A percentile compares a stretch with the other conserved stretches of the same genome.
Conservation (phyloP, 208 protist species). For the Herpetomonas tarakana region DNA sequence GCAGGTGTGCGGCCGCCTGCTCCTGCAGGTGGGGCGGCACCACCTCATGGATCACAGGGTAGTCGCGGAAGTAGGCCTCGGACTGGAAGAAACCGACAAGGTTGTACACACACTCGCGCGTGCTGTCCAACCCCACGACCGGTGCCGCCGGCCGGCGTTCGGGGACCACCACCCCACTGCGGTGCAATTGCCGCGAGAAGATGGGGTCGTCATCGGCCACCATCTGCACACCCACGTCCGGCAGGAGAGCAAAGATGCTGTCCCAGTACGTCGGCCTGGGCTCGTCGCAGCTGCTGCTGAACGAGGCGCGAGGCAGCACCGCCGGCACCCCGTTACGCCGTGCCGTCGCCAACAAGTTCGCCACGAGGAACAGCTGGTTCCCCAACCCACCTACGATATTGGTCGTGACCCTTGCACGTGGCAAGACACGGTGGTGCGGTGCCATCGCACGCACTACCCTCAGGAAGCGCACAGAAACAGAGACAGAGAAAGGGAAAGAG, state of each 20-base stretch:
- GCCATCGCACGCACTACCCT: background rate
- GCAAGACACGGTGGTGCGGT: too few species aligned
- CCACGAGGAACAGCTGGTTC: slow-evolving; percentile 85
- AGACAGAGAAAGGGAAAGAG: background rate
- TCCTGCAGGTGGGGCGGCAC: slow-evolving; percentile 29
- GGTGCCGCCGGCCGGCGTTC: slow-evolving; percentile 49
- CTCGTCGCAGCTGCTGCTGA: slow-evolving; percentile 66
- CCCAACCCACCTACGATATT: slow-evolving; percentile 84
- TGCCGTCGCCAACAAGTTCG: slow-evolving; percentile 72
- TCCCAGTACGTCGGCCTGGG: slow-evolving; percentile 79
- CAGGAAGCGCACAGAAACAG: background rate
- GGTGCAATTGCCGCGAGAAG: background rate
- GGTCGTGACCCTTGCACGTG: slow-evolving; percentile 44
- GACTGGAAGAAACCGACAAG: slow-evolving; percentile 88
- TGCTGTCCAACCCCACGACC: slow-evolving; percentile 18
- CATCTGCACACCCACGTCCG: slow-evolving; percentile 26
- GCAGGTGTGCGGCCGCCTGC: slow-evolving; percentile 27
- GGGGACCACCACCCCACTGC: slow-evolving; percentile 39
- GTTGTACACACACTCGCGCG: slow-evolving; percentile 39
- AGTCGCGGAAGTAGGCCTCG: slow-evolving; percentile 58
- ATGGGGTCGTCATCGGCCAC: background rate
- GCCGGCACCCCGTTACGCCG: slow-evolving; percentile 39
- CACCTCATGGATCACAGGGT: slow-evolving; percentile 26
- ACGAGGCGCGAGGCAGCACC: slow-evolving; percentile 27
- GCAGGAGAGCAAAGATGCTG: slow-evolving; percentile 55